Conservation (phyloP, 371 early-diverging fungal species). For the Rhizomucor pusillus region DNA sequence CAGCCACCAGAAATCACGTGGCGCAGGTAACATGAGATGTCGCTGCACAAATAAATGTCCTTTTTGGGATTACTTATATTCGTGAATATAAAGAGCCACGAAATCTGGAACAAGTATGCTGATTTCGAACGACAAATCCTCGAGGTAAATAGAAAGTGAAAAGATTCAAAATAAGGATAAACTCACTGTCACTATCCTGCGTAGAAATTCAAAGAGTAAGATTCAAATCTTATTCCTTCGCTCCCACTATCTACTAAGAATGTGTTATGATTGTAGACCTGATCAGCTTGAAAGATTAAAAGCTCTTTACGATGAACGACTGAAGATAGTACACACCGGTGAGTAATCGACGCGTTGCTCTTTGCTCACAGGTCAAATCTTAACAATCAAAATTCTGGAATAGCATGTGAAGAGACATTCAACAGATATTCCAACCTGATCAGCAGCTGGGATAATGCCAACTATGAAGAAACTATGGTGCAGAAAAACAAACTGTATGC, state of each 20-base stretch:
- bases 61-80: background rate
- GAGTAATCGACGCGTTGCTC: slow-evolving; percentile 2
- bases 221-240: background rate
- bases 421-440: slow-evolving; percentile 65
- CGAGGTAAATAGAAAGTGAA: slow-evolving; percentile 16
- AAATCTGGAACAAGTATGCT: slow-evolving; percentile 52
- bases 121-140: slow-evolving; percentile 51
- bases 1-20: slow-evolving; percentile 48
- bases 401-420: slow-evolving; percentile 64
- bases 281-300: slow-evolving; percentile 28
- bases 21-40: slow-evolving; percentile 21
- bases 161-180: background rate
- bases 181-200: slow-evolving; percentile 15
- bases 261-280: slow-evolving; percentile 1
- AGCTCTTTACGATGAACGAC: slow-evolving; percentile 41
- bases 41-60: background rate
- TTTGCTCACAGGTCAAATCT: background rate
- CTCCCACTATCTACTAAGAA: no score
- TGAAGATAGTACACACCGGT: slow-evolving; percentile 51
- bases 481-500: slow-evolving; percentile 49
- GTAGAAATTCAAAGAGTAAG: slow-evolving; percentile 8
- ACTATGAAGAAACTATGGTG: slow-evolving; percentile 62
- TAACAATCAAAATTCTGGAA: background rate
- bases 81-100: slow-evolving; percentile 40
- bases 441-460: slow-evolving; percentile 43